Conservation (phyloP, 2,329 filamentous ascomycete species). For the Coniochaeta ligniaria region DNA sequence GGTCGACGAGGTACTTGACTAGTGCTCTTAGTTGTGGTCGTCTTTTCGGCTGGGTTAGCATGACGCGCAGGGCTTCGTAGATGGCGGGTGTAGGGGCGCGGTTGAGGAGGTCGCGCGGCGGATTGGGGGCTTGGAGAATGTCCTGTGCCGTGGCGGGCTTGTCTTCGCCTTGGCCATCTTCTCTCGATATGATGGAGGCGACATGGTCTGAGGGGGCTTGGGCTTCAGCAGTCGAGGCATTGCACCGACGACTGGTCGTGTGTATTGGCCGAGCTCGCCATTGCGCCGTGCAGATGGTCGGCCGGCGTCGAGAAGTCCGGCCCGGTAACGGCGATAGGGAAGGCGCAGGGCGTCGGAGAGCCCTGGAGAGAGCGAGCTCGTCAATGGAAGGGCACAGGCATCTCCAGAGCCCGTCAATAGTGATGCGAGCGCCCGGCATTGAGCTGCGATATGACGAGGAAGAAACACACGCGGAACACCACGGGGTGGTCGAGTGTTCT, state of each 20-base stretch:
- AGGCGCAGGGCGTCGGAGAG: neutral
- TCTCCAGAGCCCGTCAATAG: conserved; percentile 55
- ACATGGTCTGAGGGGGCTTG: neutral
- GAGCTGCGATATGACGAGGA: neutral
- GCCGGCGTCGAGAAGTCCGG: neutral
- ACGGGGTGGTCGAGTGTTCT: neutral
- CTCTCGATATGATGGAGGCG: neutral
- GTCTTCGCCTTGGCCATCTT: neutral
- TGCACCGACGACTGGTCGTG: neutral
- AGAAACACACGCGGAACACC: neutral
- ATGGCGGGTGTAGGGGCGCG: conserved; percentile 26
- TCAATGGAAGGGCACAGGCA: conserved; percentile 54
- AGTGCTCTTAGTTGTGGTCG: conserved; percentile 33
- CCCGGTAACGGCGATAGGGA: neutral
- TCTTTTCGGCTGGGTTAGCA: conserved; percentile 26
- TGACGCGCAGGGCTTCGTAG: conserved; percentile 38
- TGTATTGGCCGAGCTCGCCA: neutral
- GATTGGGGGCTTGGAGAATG: neutral
- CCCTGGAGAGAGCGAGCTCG: conserved; percentile 24
- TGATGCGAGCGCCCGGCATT: conserved; percentile 30
- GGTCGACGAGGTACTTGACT: conserved; percentile 50
- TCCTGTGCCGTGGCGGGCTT: neutral
- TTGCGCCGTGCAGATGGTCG: neutral
- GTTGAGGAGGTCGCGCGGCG: conserved; percentile 3
- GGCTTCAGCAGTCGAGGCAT: neutral